Conservation (phyloP, 331 rosid genomes). For the Dryas integrifolia region DNA sequence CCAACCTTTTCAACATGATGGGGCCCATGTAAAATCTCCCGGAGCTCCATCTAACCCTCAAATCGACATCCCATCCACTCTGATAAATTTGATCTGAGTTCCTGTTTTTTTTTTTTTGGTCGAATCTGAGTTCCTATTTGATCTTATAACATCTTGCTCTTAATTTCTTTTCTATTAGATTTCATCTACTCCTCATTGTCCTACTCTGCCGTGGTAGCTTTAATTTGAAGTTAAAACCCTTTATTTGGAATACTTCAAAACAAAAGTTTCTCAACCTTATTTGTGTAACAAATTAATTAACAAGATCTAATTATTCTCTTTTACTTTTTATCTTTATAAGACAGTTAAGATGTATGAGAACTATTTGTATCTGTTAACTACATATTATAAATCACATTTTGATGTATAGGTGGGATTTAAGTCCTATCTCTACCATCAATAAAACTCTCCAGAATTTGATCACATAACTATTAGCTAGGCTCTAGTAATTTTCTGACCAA, state of each 20-base stretch:
- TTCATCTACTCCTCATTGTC: slow-evolving; percentile 7
- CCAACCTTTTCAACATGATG: too few species aligned
- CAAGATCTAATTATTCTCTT: neutral
- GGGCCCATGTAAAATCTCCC: neutral
- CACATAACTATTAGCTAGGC: too few species aligned
- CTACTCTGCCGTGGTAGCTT: slow-evolving; percentile 2
- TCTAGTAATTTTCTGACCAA: too few species aligned
- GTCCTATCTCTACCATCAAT: too few species aligned
- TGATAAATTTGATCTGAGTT: slow-evolving; percentile 18
- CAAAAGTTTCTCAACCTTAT: neutral
- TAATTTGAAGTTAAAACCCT: neutral
- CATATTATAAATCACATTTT: too few species aligned
- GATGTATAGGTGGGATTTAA: too few species aligned
- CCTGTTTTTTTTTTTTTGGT: neutral
- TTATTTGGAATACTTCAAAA: neutral
- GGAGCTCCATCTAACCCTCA: slow-evolving; percentile 11
- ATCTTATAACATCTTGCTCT: neutral
- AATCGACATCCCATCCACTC: slow-evolving; percentile 19
- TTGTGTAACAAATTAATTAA: neutral
- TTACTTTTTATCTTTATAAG: too few species aligned
- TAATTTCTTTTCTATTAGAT: neutral
- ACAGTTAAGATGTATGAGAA: too few species aligned
- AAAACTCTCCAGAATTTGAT: too few species aligned
- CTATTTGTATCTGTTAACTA: neutral
- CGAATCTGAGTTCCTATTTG: too few species aligned